phyloP scores from a whole-genome alignment of 2,329 filamentous ascomycete genomes.

The Fusarium tuaranense region DNA sequence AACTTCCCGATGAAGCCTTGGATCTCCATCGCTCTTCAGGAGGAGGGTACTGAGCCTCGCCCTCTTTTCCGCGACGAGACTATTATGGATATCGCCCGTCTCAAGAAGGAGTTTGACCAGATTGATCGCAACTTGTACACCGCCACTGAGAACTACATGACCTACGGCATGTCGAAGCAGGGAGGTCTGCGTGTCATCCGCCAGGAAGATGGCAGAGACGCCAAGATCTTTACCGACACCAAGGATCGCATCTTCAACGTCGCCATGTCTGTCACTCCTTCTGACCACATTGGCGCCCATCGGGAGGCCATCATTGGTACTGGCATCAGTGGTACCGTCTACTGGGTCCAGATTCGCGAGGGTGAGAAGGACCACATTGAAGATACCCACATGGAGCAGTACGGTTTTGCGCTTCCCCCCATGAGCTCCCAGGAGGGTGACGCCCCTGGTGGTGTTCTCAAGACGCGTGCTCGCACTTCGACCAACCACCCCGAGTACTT shows the following conservation, averaged over 20 bases:
- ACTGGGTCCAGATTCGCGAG: slow-evolving; percentile 88
- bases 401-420: slow-evolving; percentile 90
- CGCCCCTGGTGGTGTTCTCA: slow-evolving; percentile 89
- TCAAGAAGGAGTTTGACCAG: slow-evolving; percentile 99
- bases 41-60: slow-evolving; percentile 65
- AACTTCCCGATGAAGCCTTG: slow-evolving; percentile 98
- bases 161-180: slow-evolving; percentile 93
- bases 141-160: slow-evolving; percentile 90
- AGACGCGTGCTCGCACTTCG: slow-evolving; percentile 93
- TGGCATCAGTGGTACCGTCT: slow-evolving; percentile 94
- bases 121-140: slow-evolving; percentile 93
- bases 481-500: slow-evolving; percentile 93
- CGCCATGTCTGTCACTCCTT: slow-evolving; percentile 77
- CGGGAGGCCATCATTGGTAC: slow-evolving; percentile 91
- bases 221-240: slow-evolving; percentile 90
- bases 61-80: slow-evolving; percentile 80
- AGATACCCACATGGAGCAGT: slow-evolving; percentile 81
- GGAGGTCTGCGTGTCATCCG: slow-evolving; percentile 93
- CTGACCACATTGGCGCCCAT: slow-evolving; percentile 66
- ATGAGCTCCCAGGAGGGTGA: slow-evolving; percentile 89
- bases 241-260: slow-evolving; percentile 97
- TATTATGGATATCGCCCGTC: slow-evolving; percentile 90
- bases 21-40: slow-evolving; percentile 84
- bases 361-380: slow-evolving; percentile 83
- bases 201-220: slow-evolving; percentile 92